Conservation (phyloP, 163 green algal genomes). For the Picocystis sp. region DNA sequence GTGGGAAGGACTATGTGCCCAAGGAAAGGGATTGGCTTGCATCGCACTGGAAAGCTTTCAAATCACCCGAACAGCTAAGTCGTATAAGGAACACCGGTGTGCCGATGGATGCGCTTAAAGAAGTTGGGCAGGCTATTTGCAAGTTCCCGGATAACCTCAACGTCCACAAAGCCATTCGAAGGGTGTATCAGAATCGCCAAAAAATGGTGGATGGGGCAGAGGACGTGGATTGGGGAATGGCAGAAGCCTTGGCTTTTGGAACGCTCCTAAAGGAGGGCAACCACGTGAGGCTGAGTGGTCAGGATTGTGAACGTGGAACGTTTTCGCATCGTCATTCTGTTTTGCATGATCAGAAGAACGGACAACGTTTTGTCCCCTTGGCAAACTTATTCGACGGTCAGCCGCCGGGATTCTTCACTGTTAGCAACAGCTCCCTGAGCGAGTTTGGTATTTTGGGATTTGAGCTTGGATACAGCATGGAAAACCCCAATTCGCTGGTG, state of each 20-base stretch:
- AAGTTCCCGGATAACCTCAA: conserved; percentile 63
- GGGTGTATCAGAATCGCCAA: conserved; percentile 71
- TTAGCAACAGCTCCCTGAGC: conserved; percentile 77
- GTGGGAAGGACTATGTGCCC: conserved; percentile 62
- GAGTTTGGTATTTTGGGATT: conserved; percentile 97
- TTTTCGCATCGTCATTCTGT: conserved; percentile 88
- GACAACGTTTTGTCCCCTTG: conserved; percentile 62
- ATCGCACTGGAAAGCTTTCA: conserved; percentile 85
- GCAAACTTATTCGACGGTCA: conserved; percentile 65
- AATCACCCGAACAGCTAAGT: conserved; percentile 64
- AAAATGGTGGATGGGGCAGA: conserved; percentile 55
- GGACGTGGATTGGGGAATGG: conserved; percentile 80
- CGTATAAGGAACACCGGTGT: conserved; percentile 84
- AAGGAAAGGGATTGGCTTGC: conserved; percentile 69
- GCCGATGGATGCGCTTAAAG: conserved; percentile 24
- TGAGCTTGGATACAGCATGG: conserved; percentile 95
- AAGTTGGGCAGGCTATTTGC: conserved; percentile 63
- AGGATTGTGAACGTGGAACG: conserved; percentile 94
- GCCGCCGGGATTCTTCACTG: conserved; percentile 54
- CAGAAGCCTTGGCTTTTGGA: conserved; percentile 88
- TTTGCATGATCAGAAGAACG: conserved; percentile 33
- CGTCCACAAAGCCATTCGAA: conserved; percentile 71
- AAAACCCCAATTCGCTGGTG: conserved; percentile 92
- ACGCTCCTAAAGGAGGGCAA: conserved; percentile 93
- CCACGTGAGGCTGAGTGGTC: conserved; percentile 89